Percentiles rank a stretch among this genome's conserved stretches.
Evolutionary conservation across 164 flowering plant species (phyloP).

Genomic region (Kalanchoe fedtschenkoi): DNA sequence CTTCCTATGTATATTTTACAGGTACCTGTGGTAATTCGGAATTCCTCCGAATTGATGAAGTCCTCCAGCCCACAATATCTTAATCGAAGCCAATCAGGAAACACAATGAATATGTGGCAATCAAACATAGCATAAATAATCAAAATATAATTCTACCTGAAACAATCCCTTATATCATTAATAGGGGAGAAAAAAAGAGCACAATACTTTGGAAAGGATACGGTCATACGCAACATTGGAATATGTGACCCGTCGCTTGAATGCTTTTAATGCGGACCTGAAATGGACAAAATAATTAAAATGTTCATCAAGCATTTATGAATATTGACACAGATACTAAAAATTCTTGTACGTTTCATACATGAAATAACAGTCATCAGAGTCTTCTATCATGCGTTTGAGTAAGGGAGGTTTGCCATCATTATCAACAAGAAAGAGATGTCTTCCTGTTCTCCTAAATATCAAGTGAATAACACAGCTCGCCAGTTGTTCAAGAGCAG

Average conservation of each 20-base stretch:
- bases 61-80: conserved; percentile 99
- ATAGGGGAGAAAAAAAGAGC: not conserved
- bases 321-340: not conserved
- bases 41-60: conserved; percentile 78
- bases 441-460: conserved; percentile 88
- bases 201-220: conserved; percentile 38
- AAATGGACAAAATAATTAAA: conserved; percentile 12
- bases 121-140: conserved; percentile 7
- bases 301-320: not conserved
- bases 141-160: not conserved
- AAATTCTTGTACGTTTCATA: conserved; percentile 16
- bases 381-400: conserved; percentile 67
- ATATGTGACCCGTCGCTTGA: conserved; percentile 77
- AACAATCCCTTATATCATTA: not conserved
- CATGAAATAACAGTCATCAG: conserved; percentile 56
- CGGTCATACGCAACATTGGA: conserved; percentile 89
- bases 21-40: conserved; percentile 83
- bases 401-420: conserved; percentile 79
- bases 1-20: not conserved
- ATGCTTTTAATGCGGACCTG: conserved; percentile 75
- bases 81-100: conserved; percentile 18
- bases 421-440: conserved; percentile 83
- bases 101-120: conserved; percentile 11
- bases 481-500: conserved; percentile 65
- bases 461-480: conserved; percentile 62